Evolutionary conservation across 75 land plant genomes (phyloP).

Genomic region (Ceratopteris richardii): DNA sequence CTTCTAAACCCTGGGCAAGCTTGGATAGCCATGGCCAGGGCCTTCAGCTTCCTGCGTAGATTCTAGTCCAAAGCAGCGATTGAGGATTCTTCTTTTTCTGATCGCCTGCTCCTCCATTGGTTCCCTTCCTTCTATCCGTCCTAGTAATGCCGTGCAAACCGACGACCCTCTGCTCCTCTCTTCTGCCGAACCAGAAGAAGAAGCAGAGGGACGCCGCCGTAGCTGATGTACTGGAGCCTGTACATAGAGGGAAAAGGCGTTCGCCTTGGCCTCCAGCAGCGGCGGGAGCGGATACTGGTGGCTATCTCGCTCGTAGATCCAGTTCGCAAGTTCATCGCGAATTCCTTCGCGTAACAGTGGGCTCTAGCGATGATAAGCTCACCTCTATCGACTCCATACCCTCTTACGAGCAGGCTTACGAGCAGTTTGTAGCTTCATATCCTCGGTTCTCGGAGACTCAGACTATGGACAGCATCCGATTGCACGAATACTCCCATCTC

Average conservation of each 20-base stretch:
- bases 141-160: constrained; percentile 4
- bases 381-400: constrained; percentile 14
- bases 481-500: constrained; percentile 17
- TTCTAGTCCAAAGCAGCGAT: too few species aligned
- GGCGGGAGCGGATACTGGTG: background rate
- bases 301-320: background rate
- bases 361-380: constrained; percentile 51
- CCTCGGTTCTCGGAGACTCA: constrained; percentile 15
- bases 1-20: too few species aligned
- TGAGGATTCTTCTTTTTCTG: too few species aligned
- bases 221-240: constrained; percentile 14
- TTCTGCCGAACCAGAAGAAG: constrained; percentile 9
- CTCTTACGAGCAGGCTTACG: constrained; percentile 10
- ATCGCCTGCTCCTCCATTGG: too few species aligned
- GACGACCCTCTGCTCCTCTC: constrained; percentile 2
- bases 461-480: constrained; percentile 11
- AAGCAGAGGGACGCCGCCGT: constrained; percentile 23
- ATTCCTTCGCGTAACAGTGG: constrained; percentile 4
- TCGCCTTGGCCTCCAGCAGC: background rate
- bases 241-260: constrained; percentile 7
- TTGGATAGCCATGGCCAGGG: too few species aligned
- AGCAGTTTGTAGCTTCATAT: constrained; percentile 7
- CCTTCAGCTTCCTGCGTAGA: too few species aligned
- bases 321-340: constrained; percentile 2
- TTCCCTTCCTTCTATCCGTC: too few species aligned